phyloP scores from a whole-genome alignment of 208 protist species.

The Trypanosoma mega region DNA sequence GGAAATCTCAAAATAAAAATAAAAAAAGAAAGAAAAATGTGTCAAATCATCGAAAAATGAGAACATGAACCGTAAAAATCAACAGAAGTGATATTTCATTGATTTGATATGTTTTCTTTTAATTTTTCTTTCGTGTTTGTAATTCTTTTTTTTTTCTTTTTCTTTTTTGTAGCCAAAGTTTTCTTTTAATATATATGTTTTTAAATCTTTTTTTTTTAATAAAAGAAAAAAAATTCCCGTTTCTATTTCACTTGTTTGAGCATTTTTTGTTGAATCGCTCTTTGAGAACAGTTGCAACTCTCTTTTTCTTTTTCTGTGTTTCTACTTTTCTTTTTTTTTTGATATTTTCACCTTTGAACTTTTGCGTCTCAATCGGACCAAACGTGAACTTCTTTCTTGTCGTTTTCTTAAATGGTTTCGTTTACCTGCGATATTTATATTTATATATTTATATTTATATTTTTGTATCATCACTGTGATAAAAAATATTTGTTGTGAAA shows the following conservation, averaged over 20 bases:
- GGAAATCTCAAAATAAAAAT: too few species aligned
- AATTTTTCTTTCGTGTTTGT: slow-evolving; percentile 15
- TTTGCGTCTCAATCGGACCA: too few species aligned
- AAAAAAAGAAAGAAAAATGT: too few species aligned
- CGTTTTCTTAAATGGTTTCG: too few species aligned
- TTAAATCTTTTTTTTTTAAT: slow-evolving; percentile 14
- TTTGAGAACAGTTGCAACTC: slow-evolving; percentile 7
- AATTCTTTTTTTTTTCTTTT: slow-evolving; percentile 13
- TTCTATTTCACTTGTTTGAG: slow-evolving; percentile 12
- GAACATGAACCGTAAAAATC: too few species aligned
- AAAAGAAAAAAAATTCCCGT: slow-evolving; percentile 4
- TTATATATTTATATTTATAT: too few species aligned
- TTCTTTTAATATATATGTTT: slow-evolving; percentile 14
- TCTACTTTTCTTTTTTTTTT: slow-evolving; percentile 18
- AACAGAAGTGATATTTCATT: too few species aligned
- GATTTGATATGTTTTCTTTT: slow-evolving; percentile 15
- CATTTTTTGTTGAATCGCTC: slow-evolving; percentile 13
- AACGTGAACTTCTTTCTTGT: too few species aligned
- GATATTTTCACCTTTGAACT: slow-evolving; percentile 10
- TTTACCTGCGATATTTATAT: too few species aligned
- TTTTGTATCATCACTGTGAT: too few species aligned
- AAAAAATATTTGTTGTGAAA: too few species aligned
- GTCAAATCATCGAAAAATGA: too few species aligned
- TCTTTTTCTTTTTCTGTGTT: slow-evolving; percentile 16
- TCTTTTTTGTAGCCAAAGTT: slow-evolving; percentile 17